Evolutionary conservation across 441 rosid species (phyloP), one percentile per base, ranked within the genome.

Genomic region (Gossypium schwendimanii): DNA sequence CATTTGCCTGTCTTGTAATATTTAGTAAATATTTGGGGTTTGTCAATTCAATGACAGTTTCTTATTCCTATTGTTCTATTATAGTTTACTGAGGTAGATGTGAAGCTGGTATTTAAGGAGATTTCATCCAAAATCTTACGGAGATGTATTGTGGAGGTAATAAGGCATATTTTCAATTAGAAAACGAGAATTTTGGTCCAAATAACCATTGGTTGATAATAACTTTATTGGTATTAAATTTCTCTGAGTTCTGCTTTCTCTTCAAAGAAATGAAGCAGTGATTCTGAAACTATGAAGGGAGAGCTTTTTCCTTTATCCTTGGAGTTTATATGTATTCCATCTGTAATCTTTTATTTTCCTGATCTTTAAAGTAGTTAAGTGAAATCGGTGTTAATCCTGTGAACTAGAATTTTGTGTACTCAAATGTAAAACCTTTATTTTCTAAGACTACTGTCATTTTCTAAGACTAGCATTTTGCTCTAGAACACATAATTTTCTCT

Each of bases 101-200:
- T 93, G 87, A 95, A 95, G 87, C 86, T 95, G 77, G 98, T 93
- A 63, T 95, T 93, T 78, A 95, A 95, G 84, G 98, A 95, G 78
- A 96, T 95, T 73, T 80, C 94, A 36, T 93, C 98, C 71, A 89
- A 91, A 84, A 84, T 89, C 85, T 81, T 95, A 21, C 86, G 99
- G 69, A 90, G 82, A 76, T 92, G 94, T 72, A 93, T 95, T 65
- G 99, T 95, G 54, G 92, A 95, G 98, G 99, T 93, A 86, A 77
- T 83, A 53, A 12, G 15, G 45, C 63, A 75, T 76, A 6, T 53
- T 75, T 20, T 69, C 41, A 23, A 49, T 74, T 65, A 61, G 59
- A 63, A 74, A 73, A 50, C 63, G 50, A 23, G 21, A 31, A 55
- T 15, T 65, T 47, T 21, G 41, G 49, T 24, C 21, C 49, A 54